Evolutionary conservation across 192 early-diverging fungal genomes (phyloP), one percentile per base, ranked within the genome.

Genomic region (Coemansia sp.): DNA sequence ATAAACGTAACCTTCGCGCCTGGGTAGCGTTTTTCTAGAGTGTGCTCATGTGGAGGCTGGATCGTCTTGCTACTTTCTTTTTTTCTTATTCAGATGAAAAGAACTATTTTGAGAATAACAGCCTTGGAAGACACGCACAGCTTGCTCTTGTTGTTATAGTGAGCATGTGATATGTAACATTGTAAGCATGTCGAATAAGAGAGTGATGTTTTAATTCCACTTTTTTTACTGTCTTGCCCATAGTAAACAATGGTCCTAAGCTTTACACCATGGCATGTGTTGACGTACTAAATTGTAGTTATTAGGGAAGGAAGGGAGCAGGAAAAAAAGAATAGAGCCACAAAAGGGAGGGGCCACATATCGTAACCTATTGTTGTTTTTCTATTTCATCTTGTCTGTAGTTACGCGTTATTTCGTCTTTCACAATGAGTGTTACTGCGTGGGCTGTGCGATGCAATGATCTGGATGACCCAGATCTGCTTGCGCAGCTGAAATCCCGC

Each of bases 211-310:
- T 32, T 32, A 32, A 32, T 32, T 32, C 32, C 0, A 32, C 0
- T 1, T 32, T 32, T 37, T 39, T 59, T 59, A 59, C 57, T 59
- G 57, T 22, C 40, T 19, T 59, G 57, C 57, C 57, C 57, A 59
- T 59, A 59, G 21, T 59, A 22, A 59, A 59, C 39, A 59, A 41
- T 58, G 36, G 8, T 40, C 39, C 15, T 8, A 36, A 39, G 3
- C 10, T 8, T 32, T 15, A 3, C 15, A 12, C 9, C 13, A 56
- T 32, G 32, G 32, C 32, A 32, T 32, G 4, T 32, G 32, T 32
- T 32, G 32, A 32, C 19, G 15, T 13, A 49, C 11, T n/a, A 37
- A 0, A 56, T 36, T 40, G 12, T 58, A 15, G 36, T 40, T 47
- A n/a, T n/a, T n/a, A 47, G n/a, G 11, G 46, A 47, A 5, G n/a